phyloP scores from a whole-genome alignment of 2,329 filamentous ascomycete species.

The Tolypocladium album region DNA sequence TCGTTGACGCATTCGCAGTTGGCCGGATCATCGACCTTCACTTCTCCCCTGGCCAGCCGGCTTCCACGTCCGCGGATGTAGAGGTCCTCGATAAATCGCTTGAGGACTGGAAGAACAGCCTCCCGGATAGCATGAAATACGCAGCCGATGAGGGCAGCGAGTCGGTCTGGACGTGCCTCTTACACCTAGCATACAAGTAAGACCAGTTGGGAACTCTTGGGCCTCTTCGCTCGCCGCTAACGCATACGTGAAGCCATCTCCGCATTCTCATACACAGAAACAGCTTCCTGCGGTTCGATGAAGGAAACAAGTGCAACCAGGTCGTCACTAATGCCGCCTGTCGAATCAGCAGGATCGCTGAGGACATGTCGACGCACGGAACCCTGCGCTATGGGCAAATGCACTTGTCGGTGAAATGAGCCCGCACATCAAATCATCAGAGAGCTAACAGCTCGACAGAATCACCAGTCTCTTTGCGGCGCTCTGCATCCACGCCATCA shows the following conservation, averaged over 20 bases:
- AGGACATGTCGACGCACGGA: slow-evolving; percentile 24
- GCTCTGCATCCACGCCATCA: slow-evolving; percentile 25
- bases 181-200: slow-evolving; percentile 27
- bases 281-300: slow-evolving; percentile 17
- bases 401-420: slow-evolving; percentile 18
- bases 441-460: slow-evolving; percentile 5
- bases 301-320: slow-evolving; percentile 15
- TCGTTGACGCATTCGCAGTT: slow-evolving; percentile 9
- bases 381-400: slow-evolving; percentile 25
- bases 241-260: slow-evolving; percentile 14
- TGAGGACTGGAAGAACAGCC: slow-evolving; percentile 21
- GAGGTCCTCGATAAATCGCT: slow-evolving; percentile 16
- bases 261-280: slow-evolving; percentile 24
- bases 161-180: slow-evolving; percentile 23
- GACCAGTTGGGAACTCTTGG: background rate
- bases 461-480: slow-evolving; percentile 26
- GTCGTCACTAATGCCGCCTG: slow-evolving; percentile 21
- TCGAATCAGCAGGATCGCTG: slow-evolving; percentile 24
- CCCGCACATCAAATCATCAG: background rate
- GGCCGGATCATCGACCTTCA: slow-evolving; percentile 23
- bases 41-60: slow-evolving; percentile 21
- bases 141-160: slow-evolving; percentile 19
- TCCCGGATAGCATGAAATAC: slow-evolving; percentile 18
- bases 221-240: background rate
- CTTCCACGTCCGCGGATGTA: slow-evolving; percentile 16